Conservation (phyloP, 202 grass and related monocot species). For the Dendrocalamus latiflorus region DNA sequence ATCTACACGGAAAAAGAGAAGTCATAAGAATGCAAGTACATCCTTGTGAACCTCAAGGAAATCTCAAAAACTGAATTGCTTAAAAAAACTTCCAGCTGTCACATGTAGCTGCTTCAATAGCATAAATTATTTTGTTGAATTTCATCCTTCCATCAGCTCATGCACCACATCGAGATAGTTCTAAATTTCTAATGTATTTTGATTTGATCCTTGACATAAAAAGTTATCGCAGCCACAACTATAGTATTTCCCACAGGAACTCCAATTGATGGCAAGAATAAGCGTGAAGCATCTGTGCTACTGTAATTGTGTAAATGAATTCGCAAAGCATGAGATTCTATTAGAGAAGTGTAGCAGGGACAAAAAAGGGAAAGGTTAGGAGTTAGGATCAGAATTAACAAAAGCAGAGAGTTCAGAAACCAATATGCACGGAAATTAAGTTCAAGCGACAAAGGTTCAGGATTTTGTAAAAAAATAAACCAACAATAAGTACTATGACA, state of each 20-base stretch:
- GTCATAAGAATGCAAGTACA: conserved; percentile 17
- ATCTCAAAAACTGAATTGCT: neutral
- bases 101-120: neutral
- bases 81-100: neutral
- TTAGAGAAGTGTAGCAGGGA: neutral
- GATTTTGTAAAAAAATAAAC: neutral
- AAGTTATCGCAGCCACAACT: neutral
- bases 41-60: neutral
- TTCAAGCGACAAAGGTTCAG: neutral
- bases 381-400: neutral
- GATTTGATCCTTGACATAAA: neutral
- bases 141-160: neutral
- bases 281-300: neutral
- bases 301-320: neutral
- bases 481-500: neutral
- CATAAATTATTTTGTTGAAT: neutral
- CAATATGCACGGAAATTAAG: neutral
- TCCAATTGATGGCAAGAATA: neutral
- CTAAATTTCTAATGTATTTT: neutral
- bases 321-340: neutral
- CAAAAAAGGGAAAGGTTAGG: neutral
- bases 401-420: neutral
- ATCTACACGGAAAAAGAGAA: conserved; percentile 43
- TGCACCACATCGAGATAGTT: neutral
- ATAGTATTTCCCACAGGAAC: neutral